Base-by-base conservation (phyloP, 331 rosid species). In the Quercus tomentella region DNA sequence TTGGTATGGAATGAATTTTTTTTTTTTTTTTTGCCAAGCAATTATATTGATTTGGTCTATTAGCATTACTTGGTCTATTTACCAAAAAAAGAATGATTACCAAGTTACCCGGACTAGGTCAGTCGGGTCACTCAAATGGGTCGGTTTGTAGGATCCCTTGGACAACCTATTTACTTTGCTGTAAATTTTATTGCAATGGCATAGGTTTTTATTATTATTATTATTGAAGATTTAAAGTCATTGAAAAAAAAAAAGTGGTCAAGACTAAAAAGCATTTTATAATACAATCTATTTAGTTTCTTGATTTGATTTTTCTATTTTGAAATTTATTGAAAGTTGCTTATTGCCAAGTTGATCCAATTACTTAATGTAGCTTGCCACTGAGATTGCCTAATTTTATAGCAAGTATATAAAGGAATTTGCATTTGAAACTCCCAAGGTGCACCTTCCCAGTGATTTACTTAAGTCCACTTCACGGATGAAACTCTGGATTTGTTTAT, bases 401-500 rank as follows among this genome's bases (percentile, higher is more conserved):
- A 49, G 54, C 5, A 49, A 49, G 54, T 12, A 12, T 41, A 49
- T 49, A 12, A 11, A 10, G 54, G 17, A 12, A 49, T 49, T 49
- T 49, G 54, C 54, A 10, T 49, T 49, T 49, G 54, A 49, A 2
- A 49, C 17, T 49, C 54, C 17, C 17, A 49, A 49, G 54, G 54
- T 49, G 16, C 54, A 49, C 45, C 45, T 8, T 41, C 45, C 45
- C 45, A 41, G 17, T 11, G 17, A 49, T 10, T 49, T 49, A 41
- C 54, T 49, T 0, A 0, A 41, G 54, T 26, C 52, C 20, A n/a
- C 1, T 23, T 51, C 31, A 15, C 5, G 21, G 51, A 26, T 54
- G 60, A 22, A 15, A 73, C 73, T 81, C 65, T 70, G 18, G 41
- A 12, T 49, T 81, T 83, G 75, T 83, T 35, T 49, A 9, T 74